Conservation (phyloP, 1,139 yeast species). For the Saccharomyces uvarum region DNA sequence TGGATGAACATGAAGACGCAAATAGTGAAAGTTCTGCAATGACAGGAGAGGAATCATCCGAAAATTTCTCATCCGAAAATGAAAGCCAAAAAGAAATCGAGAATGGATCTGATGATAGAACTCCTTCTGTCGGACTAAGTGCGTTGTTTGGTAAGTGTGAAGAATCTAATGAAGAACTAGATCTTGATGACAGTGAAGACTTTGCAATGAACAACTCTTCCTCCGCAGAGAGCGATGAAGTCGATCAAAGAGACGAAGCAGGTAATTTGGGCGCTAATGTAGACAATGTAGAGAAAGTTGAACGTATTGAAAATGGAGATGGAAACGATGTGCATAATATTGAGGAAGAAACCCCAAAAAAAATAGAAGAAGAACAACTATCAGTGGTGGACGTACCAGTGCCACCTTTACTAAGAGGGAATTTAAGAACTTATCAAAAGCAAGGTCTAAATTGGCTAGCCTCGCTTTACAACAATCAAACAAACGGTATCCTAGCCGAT, state of each 20-base stretch:
- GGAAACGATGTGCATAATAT: constrained; percentile 17
- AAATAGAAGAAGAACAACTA: constrained; percentile 23
- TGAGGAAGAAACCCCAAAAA: not conserved
- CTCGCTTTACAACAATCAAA: constrained; percentile 80
- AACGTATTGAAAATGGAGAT: constrained; percentile 5
- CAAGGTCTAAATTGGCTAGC: constrained; percentile 98
- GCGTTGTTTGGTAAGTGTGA: constrained; percentile 13
- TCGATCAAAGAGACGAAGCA: constrained; percentile 14
- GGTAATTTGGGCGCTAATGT: constrained; percentile 10
- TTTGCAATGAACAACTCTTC: constrained; percentile 2
- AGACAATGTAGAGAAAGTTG: constrained; percentile 5
- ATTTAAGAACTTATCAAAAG: constrained; percentile 83
- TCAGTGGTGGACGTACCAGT: constrained; percentile 68
- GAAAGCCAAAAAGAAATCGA: constrained; percentile 19
- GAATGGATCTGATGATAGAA: not conserved
- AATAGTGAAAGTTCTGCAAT: constrained; percentile 6
- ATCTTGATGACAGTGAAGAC: constrained; percentile 20
- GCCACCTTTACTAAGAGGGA: constrained; percentile 65
- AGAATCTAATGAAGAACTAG: constrained; percentile 17
- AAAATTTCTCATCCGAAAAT: constrained; percentile 10
- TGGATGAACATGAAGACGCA: constrained; percentile 12
- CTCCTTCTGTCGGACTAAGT: constrained; percentile 2
- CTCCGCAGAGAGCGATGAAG: constrained; percentile 1
- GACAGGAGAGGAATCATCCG: constrained; percentile 5
- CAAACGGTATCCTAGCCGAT: constrained; percentile 95